Evolutionary conservation across 257 asterid genomes (phyloP).

Genomic region (Jacaranda mimosifolia): DNA sequence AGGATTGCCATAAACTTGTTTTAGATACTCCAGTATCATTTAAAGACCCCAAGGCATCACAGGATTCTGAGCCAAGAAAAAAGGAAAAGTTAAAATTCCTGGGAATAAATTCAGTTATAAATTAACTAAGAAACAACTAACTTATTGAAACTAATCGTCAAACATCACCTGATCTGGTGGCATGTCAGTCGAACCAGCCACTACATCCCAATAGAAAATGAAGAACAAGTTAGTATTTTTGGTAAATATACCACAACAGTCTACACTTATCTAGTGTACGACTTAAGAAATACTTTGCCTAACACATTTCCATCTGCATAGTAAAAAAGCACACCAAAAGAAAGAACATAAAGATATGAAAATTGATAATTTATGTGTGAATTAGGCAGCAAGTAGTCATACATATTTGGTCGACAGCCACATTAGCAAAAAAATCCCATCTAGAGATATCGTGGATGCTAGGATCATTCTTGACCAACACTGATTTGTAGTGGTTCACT

Average conservation of each 20-base stretch:
- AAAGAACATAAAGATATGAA: no score
- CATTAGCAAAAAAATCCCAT: conserved; percentile 39
- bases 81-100: not conserved
- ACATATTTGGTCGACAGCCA: conserved; percentile 19
- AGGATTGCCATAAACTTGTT: conserved; percentile 54
- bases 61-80: conserved; percentile 22
- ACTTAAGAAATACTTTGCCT: no score
- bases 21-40: conserved; percentile 45
- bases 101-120: no score
- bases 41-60: conserved; percentile 42
- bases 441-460: conserved; percentile 15
- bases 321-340: no score
- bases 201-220: not conserved
- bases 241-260: not conserved
- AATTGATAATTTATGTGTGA: not conserved
- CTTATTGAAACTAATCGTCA: not conserved
- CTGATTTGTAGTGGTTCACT: conserved; percentile 49
- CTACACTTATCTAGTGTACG: no score
- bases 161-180: conserved; percentile 28
- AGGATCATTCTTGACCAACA: conserved; percentile 37
- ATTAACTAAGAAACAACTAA: not conserved
- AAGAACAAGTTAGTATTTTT: not conserved
- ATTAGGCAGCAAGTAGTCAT: conserved; percentile 6
- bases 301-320: no score
- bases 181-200: not conserved